Base-by-base conservation (phyloP, 768 basidiomycete genomes). In the Bullera alba region DNA sequence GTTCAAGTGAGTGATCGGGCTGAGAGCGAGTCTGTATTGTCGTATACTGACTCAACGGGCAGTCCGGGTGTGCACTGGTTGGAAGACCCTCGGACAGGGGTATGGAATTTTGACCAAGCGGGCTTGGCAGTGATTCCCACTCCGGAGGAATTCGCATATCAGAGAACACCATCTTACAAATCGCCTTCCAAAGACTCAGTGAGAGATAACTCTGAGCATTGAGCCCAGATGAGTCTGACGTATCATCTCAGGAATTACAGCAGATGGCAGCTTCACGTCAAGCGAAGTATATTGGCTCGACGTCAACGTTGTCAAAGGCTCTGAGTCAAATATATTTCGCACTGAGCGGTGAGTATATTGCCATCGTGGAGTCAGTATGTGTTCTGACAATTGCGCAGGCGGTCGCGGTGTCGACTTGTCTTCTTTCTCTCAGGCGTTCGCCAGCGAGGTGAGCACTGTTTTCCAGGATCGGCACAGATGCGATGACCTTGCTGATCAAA, bases 1-100 rank as follows among this genome's bases (percentile, higher is more conserved):
- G 30, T 86, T 86, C 77, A 87, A 83, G 85, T 86, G 63, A 42
- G 80, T 76, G 10, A 37, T 12, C 32, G 22, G 23, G 5, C 19
- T 14, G 6, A 23, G 6, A 43, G 42, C 28, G 14, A 28, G 42
- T 7, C 22, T 21, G 26, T 27, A 7, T 21, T 43, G 21, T 19
- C 35, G 41, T 53, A 41, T 51, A 29, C 8, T n/a, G n/a, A n/a
- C n/a, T n/a, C n/a, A n/a, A n/a, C n/a, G n/a, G n/a, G 21, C 53
- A 95, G 91, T 58, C 87, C 86, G 4, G 87, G 87, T 8, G 84
- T 92, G 0, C 87, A 90, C 60, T 87, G 87, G 83, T 73, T 95
- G 2, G 81, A 82, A 61, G 90, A 97, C 65, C 86, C 88, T 0
- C 78, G 86, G 16, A 86, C 89, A 0, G 78, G 81, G 4, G 84